Conservation (phyloP, 306 rosid species). For the Leucaena leucocephala region DNA sequence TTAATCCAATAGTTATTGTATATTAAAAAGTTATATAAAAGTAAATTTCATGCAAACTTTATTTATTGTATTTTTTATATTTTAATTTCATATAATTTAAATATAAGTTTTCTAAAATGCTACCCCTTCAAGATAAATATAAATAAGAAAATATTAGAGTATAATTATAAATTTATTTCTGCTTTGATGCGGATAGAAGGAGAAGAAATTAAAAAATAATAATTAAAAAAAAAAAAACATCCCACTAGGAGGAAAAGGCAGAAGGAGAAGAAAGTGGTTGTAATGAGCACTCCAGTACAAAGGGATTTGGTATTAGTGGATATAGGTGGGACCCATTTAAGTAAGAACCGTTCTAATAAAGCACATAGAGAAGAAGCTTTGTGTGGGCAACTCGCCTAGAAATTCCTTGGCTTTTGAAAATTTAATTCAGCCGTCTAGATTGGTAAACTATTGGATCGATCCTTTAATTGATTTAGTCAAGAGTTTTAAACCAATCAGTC, state of each 20-base stretch:
- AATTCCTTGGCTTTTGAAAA: conserved; percentile 22
- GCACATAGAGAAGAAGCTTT: not conserved
- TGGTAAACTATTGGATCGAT: too few species aligned
- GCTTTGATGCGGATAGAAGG: conserved; percentile 12
- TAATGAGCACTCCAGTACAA: not conserved
- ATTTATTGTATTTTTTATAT: too few species aligned
- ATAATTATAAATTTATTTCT: not conserved
- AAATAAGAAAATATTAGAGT: too few species aligned
- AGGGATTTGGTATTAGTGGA: not conserved
- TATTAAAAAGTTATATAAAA: too few species aligned
- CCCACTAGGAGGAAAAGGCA: not conserved
- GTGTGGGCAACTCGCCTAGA: conserved; percentile 24
- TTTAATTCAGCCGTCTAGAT: too few species aligned
- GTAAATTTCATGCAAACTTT: too few species aligned
- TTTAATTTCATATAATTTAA: too few species aligned
- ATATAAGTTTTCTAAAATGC: too few species aligned
- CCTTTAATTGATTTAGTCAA: too few species aligned
- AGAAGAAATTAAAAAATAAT: conserved; percentile 16
- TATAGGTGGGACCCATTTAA: conserved; percentile 17
- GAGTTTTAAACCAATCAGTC: too few species aligned
- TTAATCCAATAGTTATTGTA: too few species aligned
- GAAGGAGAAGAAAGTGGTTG: not conserved
- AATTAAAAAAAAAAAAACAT: not conserved
- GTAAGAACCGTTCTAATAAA: conserved; percentile 20
- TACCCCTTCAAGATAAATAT: too few species aligned